A percentile compares a stretch with the other conserved stretches of the same genome.
phyloP scores from a whole-genome alignment of 164 flowering plant species.

The Aristolochia fimbriata region DNA sequence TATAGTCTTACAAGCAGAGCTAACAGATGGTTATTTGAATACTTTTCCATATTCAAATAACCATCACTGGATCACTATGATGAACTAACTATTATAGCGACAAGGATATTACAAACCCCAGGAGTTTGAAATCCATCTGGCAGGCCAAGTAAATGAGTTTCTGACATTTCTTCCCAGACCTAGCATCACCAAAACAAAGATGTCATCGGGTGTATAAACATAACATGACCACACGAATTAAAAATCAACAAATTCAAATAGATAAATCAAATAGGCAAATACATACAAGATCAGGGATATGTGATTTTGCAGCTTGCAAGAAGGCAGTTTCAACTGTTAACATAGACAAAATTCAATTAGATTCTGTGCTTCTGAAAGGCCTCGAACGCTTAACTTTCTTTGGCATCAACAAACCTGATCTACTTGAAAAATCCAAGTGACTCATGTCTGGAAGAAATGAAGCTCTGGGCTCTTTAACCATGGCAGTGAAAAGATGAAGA shows the following conservation, averaged over 20 bases:
- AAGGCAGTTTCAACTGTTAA: slow-evolving; percentile 33
- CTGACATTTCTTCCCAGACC: slow-evolving; percentile 50
- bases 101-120: slow-evolving; percentile 35
- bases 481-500: slow-evolving; percentile 22
- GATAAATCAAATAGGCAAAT: slow-evolving; percentile 13
- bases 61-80: neutral
- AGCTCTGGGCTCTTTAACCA: slow-evolving; percentile 26
- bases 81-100: neutral
- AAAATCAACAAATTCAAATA: neutral
- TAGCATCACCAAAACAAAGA: slow-evolving; percentile 10
- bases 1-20: slow-evolving; percentile 65
- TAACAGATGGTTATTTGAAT: slow-evolving; percentile 47
- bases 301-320: slow-evolving; percentile 34
- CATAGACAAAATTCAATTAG: slow-evolving; percentile 3
- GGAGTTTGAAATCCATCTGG: slow-evolving; percentile 59
- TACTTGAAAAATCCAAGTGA: slow-evolving; percentile 44
- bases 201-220: neutral
- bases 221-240: neutral
- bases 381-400: neutral
- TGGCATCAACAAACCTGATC: slow-evolving; percentile 31
- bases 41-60: neutral
- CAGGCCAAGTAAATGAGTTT: slow-evolving; percentile 35
- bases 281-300: slow-evolving; percentile 43
- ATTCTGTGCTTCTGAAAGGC: neutral
- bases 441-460: slow-evolving; percentile 26